Percentiles rank a stretch among this genome's conserved stretches.
Conservation (phyloP, 2,329 filamentous ascomycete genomes). For the Mycosphaerella sp. region DNA sequence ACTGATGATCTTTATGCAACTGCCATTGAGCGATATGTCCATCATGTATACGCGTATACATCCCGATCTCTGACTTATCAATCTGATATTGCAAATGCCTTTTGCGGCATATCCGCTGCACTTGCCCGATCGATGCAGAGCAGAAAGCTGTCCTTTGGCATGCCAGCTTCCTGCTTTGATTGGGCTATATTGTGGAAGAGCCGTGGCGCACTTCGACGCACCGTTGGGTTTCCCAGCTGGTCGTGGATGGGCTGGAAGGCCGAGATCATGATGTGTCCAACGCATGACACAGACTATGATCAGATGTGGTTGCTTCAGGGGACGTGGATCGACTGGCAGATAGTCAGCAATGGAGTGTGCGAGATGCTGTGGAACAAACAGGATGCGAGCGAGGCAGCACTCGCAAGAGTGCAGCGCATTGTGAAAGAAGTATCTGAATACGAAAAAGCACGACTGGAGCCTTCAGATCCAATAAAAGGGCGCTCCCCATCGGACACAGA, state of each 20-base stretch:
- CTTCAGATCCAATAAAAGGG: background rate
- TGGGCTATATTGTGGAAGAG: background rate
- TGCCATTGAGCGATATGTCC: background rate
- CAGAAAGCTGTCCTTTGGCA: background rate
- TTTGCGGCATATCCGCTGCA: background rate
- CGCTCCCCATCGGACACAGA: background rate
- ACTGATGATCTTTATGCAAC: background rate
- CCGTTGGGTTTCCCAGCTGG: background rate
- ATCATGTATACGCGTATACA: background rate
- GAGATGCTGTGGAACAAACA: background rate
- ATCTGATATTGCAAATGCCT: background rate
- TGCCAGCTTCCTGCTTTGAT: background rate
- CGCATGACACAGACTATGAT: background rate
- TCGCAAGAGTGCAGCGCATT: background rate
- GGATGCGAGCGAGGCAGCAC: background rate
- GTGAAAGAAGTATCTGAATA: background rate
- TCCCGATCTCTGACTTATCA: background rate
- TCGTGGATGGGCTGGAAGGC: background rate
- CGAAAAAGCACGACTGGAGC: background rate
- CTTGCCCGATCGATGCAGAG: background rate
- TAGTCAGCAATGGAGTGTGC: background rate
- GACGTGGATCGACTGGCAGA: background rate
- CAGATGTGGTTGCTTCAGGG: background rate
- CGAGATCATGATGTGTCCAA: background rate
- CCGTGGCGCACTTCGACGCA: background rate